Evolutionary conservation across 352 stramenopile genomes (phyloP), one percentile per base, ranked within the genome.

Genomic region (Phytophthora lateralis): DNA sequence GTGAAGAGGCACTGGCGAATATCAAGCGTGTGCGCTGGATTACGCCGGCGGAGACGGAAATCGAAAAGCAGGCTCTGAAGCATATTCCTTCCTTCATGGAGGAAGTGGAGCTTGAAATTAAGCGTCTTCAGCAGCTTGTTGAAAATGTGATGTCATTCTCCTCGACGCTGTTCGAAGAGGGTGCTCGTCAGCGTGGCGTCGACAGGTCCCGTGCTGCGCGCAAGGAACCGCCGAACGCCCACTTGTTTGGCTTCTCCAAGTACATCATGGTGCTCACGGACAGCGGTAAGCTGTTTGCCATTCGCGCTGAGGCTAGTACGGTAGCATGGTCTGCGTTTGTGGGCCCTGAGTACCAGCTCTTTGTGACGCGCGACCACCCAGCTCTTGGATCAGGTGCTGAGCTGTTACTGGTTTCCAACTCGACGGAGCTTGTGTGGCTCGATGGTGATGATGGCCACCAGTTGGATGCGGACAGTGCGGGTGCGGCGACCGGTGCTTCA

Each of bases 221-320:
- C 37, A 78, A 81, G 56, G 78, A 88, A 44, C 79, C 79, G 10
- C 66, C 52, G 3, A 92, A 91, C 47, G 76, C 85, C 7, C 85
- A 92, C 42, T 77, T 92, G 34, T 93, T 95, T 43, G 84, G 84
- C 4, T 93, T 93, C 53, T 91, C 86, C 27, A 95, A 95, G 80
- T 88, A 87, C 50, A 85, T 92, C 26, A 66, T 95, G 39, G 66
- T 79, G 20, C 61, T 90, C 15, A 95, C 84, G 11, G 73, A 88
- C 17, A 93, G 82, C 17, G 86, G 86, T 37, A 91, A 91, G 61
- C 65, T 95, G 27, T 93, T 89, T 66, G 84, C 82, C 17, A 83
- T 95, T 27, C 82, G 81, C n/a, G 81, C 84, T 12, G 82, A 93
- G 44, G 82, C 83, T 20, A 90, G 79, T 42, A 82, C 73, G 2